A percentile compares a stretch with the other conserved stretches of the same genome.
phyloP scores from a whole-genome alignment of 2,329 filamentous ascomycete genomes.

The Teratosphaeria zuluensis region DNA sequence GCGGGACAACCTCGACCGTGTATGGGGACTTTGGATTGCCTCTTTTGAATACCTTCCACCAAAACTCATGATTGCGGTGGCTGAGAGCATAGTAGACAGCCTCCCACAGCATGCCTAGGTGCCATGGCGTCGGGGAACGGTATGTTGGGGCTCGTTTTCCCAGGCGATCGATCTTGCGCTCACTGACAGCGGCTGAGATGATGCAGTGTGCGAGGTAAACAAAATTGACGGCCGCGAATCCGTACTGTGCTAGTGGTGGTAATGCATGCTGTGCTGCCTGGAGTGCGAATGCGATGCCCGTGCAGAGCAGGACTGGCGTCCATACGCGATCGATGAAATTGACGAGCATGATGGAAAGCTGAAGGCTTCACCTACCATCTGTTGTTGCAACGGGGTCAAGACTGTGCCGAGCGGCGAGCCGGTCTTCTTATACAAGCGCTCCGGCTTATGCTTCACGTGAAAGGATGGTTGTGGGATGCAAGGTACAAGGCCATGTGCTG shows the following conservation, averaged over 20 bases:
- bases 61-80: constrained; percentile 53
- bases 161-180: constrained; percentile 31
- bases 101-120: constrained; percentile 54
- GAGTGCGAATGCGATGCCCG: constrained; percentile 2
- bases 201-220: constrained; percentile 12
- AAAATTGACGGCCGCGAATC: constrained; percentile 5
- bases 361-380: background rate
- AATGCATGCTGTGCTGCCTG: constrained; percentile 5
- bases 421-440: background rate
- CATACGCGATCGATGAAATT: constrained; percentile 11
- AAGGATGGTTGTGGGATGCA: background rate
- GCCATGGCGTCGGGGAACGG: constrained; percentile 34
- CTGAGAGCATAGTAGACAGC: constrained; percentile 39
- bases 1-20: constrained; percentile 51
- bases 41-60: constrained; percentile 45
- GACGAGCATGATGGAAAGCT: constrained; percentile 6
- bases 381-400: background rate
- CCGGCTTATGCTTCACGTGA: background rate
- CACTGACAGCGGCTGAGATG: constrained; percentile 18
- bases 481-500: background rate
- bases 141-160: constrained; percentile 36
- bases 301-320: constrained; percentile 8
- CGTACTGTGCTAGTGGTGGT: constrained; percentile 8
- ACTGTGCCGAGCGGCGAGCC: background rate
- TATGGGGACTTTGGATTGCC: constrained; percentile 32